phyloP scores from a whole-genome alignment of 441 rosid genomes.

The Brassica hybrid region DNA sequence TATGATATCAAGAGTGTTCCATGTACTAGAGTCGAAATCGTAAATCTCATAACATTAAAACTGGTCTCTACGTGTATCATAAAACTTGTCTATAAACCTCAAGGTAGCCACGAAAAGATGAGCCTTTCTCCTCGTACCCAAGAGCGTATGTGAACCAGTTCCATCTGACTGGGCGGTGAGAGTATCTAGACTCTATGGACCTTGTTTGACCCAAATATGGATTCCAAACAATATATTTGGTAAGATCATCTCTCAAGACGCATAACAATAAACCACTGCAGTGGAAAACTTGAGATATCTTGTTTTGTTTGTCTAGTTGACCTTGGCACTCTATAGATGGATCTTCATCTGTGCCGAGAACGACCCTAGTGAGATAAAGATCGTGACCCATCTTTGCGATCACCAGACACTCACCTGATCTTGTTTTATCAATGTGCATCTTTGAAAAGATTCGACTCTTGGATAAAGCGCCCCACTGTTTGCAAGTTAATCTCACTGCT shows the following conservation, averaged over 20 bases:
- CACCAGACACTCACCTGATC: background rate
- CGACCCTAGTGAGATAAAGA: background rate
- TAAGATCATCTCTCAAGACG: background rate
- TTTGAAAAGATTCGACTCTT: background rate
- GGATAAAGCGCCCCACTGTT: background rate
- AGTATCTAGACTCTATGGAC: background rate
- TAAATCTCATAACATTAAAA: background rate
- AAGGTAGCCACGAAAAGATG: no score
- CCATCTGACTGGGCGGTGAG: background rate
- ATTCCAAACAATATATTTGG: background rate
- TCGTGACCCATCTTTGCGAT: background rate
- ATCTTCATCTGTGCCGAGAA: background rate
- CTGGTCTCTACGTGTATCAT: no score
- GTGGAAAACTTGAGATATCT: slow-evolving; percentile 17
- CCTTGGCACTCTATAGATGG: background rate
- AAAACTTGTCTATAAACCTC: no score
- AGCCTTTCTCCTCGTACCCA: no score
- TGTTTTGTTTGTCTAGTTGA: background rate
- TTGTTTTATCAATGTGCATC: background rate
- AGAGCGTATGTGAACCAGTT: background rate
- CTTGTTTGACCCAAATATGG: slow-evolving; percentile 1
- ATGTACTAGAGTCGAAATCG: no score
- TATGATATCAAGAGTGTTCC: no score
- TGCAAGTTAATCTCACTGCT: background rate
- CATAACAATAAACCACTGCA: slow-evolving; percentile 13